Conservation (phyloP, 257 asterid species). For the Forsythia viridissima region DNA sequence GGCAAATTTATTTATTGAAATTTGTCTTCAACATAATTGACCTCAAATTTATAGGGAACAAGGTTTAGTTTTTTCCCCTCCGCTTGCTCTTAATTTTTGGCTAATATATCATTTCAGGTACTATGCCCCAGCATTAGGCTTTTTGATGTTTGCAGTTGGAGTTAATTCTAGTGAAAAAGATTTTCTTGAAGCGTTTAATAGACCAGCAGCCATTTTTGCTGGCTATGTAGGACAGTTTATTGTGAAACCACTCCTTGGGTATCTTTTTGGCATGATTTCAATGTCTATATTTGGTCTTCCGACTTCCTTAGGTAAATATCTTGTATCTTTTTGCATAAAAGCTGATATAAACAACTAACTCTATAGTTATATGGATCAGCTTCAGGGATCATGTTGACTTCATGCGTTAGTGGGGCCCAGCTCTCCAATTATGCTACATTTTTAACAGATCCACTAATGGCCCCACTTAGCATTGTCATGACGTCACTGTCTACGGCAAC, state of each 20-base stretch:
- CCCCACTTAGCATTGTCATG: constrained; percentile 98
- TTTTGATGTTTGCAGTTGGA: constrained; percentile 98
- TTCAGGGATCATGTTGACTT: constrained; percentile 88
- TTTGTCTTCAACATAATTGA: neutral
- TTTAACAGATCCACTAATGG: constrained; percentile 88
- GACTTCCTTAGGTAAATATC: constrained; percentile 63
- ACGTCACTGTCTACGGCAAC: constrained; percentile 91
- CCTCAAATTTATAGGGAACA: too few species aligned
- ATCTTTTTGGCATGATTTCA: constrained; percentile 71
- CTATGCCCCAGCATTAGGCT: constrained; percentile 96
- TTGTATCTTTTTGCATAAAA: neutral
- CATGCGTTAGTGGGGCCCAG: constrained; percentile 98
- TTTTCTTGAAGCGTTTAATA: constrained; percentile 83
- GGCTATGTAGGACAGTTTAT: constrained; percentile 84
- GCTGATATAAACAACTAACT: constrained; percentile 22
- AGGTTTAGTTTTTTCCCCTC: neutral
- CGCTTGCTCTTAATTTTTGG: neutral
- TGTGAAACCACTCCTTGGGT: constrained; percentile 88
- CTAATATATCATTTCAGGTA: constrained; percentile 53
- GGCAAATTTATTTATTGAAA: neutral
- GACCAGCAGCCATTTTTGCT: constrained; percentile 60
- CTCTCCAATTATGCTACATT: constrained; percentile 94
- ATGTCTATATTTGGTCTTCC: constrained; percentile 73
- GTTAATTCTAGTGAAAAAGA: constrained; percentile 90
- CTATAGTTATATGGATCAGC: constrained; percentile 47